These are phyloP conservation scores for button mushroom (Agaricus bisporus) DNA, from an alignment of 768 basidiomycete species.

Conservation along the genomic window DNA sequence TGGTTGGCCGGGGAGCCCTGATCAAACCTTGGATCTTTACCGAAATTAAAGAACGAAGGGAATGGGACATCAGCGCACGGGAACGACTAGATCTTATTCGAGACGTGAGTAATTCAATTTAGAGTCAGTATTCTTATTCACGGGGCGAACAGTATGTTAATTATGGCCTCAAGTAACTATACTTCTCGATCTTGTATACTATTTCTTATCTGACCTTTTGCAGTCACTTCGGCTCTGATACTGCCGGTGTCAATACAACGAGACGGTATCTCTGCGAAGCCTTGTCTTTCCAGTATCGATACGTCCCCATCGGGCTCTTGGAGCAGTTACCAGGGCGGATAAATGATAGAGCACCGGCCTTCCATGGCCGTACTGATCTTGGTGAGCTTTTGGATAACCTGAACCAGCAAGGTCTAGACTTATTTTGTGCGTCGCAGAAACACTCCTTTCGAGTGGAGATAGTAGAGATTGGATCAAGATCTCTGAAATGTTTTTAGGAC, in stretches of 20 bases:
- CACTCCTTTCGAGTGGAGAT: slow-evolving; percentile 71
- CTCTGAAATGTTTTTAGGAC: slow-evolving; percentile 92
- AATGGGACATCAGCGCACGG: slow-evolving; percentile 88
- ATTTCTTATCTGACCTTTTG: slow-evolving; percentile 4
- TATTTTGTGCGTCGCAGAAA: slow-evolving; percentile 45
- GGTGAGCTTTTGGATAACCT: slow-evolving; percentile 39
- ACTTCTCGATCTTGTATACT: slow-evolving; percentile 29
- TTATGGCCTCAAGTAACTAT: slow-evolving; percentile 57
- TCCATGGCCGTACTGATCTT: slow-evolving; percentile 81
- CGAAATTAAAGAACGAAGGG: slow-evolving; percentile 85
- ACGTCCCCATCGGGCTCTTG: slow-evolving; percentile 89
- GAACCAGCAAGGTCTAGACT: not conserved
- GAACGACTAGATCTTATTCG: slow-evolving; percentile 78
- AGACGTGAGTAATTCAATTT: slow-evolving; percentile 41
- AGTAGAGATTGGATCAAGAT: slow-evolving; percentile 90
- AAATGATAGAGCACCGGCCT: slow-evolving; percentile 89
- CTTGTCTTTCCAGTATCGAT: slow-evolving; percentile 94
- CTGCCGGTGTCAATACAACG: slow-evolving; percentile 84
- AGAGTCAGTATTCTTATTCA: not conserved
- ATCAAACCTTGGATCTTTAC: slow-evolving; percentile 98
- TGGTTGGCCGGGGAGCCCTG: slow-evolving; percentile 91
- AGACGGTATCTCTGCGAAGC: slow-evolving; percentile 93
- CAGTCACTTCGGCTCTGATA: slow-evolving; percentile 84
- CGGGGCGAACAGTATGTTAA: slow-evolving; percentile 63
- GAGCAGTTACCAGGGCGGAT: slow-evolving; percentile 75